These are phyloP conservation scores for Yarrowia deformans DNA, from an alignment of 805 yeast genomes.

Conservation along the genomic window DNA sequence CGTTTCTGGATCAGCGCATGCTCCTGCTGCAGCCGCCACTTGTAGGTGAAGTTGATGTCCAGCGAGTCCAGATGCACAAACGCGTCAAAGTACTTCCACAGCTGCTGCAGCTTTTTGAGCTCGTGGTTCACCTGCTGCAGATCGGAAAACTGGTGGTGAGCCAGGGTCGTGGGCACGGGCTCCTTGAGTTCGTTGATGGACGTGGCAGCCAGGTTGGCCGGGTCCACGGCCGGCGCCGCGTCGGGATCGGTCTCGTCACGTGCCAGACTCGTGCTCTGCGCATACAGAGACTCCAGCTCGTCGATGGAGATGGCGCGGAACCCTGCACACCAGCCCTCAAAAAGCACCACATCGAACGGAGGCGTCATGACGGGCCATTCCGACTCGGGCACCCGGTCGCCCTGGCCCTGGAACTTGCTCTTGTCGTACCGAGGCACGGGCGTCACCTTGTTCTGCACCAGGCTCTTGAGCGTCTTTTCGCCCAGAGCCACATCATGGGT, in stretches of 20 bases:
- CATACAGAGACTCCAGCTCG: slow-evolving; percentile 49
- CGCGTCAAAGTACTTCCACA: slow-evolving; percentile 65
- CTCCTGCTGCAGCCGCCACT: slow-evolving; percentile 82
- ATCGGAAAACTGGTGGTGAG: slow-evolving; percentile 48
- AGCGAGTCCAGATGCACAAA: slow-evolving; percentile 70
- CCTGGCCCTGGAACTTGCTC: slow-evolving; percentile 71
- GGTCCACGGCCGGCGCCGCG: slow-evolving; percentile 28
- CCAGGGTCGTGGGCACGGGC: slow-evolving; percentile 43
- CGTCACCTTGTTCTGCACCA: slow-evolving; percentile 49
- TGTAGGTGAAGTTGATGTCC: slow-evolving; percentile 66
- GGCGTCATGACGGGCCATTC: slow-evolving; percentile 53
- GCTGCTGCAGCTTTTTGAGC: slow-evolving; percentile 58
- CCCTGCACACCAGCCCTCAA: slow-evolving; percentile 97
- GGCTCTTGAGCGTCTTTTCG: slow-evolving; percentile 50
- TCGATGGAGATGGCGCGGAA: slow-evolving; percentile 56
- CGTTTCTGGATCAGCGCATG: slow-evolving; percentile 59
- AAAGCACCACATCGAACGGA: slow-evolving; percentile 68
- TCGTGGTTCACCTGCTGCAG: slow-evolving; percentile 58
- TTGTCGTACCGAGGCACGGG: slow-evolving; percentile 79
- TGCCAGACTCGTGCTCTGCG: slow-evolving; percentile 41
- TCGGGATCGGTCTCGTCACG: slow-evolving; percentile 13
- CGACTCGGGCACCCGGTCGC: slow-evolving; percentile 65
- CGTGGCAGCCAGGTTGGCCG: slow-evolving; percentile 1
- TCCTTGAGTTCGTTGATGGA: slow-evolving; percentile 42
- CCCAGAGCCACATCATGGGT: slow-evolving; percentile 76